Evolutionary conservation across 352 stramenopile genomes (phyloP).

Genomic region (Globisporangium cystogenes): DNA sequence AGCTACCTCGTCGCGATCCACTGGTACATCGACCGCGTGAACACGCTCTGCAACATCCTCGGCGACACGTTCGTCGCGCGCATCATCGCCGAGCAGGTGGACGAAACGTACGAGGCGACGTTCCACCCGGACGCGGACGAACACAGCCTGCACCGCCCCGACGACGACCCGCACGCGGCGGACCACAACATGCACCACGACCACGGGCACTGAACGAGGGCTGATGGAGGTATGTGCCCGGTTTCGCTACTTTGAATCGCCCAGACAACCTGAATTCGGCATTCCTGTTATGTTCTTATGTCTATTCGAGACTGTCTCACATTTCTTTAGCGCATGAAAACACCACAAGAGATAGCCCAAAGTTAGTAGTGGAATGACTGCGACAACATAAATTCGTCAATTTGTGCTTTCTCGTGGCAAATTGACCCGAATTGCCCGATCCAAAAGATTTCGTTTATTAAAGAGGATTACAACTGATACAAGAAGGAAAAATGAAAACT

Average conservation of each 20-base stretch:
- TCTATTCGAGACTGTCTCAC: too few species aligned
- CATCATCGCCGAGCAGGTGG: conserved; percentile 72
- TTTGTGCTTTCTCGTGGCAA: too few species aligned
- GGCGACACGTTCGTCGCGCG: conserved; percentile 64
- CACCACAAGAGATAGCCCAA: conserved; percentile 9
- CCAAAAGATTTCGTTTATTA: too few species aligned
- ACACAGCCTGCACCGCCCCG: too few species aligned
- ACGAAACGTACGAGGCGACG: conserved; percentile 42
- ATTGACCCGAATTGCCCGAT: too few species aligned
- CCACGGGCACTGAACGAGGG: neutral
- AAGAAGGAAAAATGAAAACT: neutral
- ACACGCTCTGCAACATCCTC: conserved; percentile 67
- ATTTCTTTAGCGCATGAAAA: too few species aligned
- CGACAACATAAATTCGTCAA: too few species aligned
- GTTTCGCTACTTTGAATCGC: too few species aligned
- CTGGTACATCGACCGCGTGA: conserved; percentile 67
- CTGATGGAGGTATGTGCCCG: too few species aligned
- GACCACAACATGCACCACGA: neutral
- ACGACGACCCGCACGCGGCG: neutral
- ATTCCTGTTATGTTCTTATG: too few species aligned
- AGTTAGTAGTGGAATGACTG: too few species aligned
- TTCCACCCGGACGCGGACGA: conserved; percentile 1
- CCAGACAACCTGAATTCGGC: too few species aligned
- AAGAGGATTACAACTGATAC: neutral
- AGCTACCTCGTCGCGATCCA: conserved; percentile 70